Conservation (phyloP, 2,329 filamentous ascomycete species). For the Fusarium luffae region DNA sequence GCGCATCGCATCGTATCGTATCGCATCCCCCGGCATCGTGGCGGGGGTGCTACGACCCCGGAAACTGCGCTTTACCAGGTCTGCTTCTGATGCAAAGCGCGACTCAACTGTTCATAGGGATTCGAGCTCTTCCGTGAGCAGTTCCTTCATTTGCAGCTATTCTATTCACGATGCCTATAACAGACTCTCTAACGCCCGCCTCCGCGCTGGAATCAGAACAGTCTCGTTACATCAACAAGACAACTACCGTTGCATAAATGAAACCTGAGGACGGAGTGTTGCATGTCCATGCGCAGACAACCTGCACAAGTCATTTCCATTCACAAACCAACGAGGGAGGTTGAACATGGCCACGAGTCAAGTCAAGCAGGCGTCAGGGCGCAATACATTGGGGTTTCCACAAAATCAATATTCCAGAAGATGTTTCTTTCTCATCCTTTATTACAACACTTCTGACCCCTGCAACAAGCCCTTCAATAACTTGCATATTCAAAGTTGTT, state of each 20-base stretch:
- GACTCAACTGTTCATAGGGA: neutral
- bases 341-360: slow-evolving; percentile 21
- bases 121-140: neutral
- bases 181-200: neutral
- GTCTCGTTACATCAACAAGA: neutral
- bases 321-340: slow-evolving; percentile 3
- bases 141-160: neutral
- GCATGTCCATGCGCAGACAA: slow-evolving; percentile 17
- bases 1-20: slow-evolving; percentile 43
- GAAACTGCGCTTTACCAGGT: slow-evolving; percentile 30
- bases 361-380: slow-evolving; percentile 1
- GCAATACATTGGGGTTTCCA: slow-evolving; percentile 24
- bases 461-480: neutral
- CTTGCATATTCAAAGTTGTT: slow-evolving; percentile 14
- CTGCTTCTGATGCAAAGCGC: slow-evolving; percentile 29
- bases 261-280: neutral
- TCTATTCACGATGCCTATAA: neutral
- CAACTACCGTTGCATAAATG: neutral
- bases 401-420: slow-evolving; percentile 39
- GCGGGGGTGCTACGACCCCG: slow-evolving; percentile 25
- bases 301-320: slow-evolving; percentile 21
- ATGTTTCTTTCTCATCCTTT: neutral
- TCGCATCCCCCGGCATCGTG: slow-evolving; percentile 40
- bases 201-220: neutral
- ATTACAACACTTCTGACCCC: neutral